These are phyloP conservation scores for Pseudophaeomoniella oleicola DNA, from an alignment of 2,329 filamentous ascomycete genomes.

Conservation along the genomic window DNA sequence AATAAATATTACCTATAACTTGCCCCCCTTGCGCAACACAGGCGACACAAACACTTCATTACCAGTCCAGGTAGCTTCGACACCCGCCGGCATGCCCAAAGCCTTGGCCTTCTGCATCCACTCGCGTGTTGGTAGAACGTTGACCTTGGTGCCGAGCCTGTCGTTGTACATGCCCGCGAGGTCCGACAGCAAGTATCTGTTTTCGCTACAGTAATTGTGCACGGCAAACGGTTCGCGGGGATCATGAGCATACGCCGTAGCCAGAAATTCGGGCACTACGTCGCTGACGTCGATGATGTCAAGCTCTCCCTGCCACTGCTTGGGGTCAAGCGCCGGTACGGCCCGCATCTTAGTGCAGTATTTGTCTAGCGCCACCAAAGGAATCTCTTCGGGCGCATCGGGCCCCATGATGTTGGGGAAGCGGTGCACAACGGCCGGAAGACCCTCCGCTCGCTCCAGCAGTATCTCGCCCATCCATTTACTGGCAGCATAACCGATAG, in stretches of 20 bases:
- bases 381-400: slow-evolving; percentile 5
- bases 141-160: slow-evolving; percentile 6
- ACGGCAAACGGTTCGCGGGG: slow-evolving; percentile 5
- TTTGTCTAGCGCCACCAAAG: slow-evolving; percentile 5
- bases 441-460: slow-evolving; percentile 14
- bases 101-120: slow-evolving; percentile 8
- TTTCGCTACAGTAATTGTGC: slow-evolving; percentile 8
- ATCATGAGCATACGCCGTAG: slow-evolving; percentile 6
- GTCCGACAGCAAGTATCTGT: slow-evolving; percentile 7
- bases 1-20: neutral
- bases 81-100: slow-evolving; percentile 7
- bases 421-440: slow-evolving; percentile 6
- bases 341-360: slow-evolving; percentile 6
- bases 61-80: slow-evolving; percentile 7
- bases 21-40: slow-evolving; percentile 6
- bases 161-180: slow-evolving; percentile 8
- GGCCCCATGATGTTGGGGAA: slow-evolving; percentile 8
- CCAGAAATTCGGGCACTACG: slow-evolving; percentile 7
- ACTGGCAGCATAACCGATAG: slow-evolving; percentile 20
- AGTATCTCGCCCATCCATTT: slow-evolving; percentile 26
- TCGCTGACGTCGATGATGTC: slow-evolving; percentile 7
- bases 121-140: slow-evolving; percentile 7
- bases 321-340: slow-evolving; percentile 7
- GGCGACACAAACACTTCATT: slow-evolving; percentile 9
- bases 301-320: slow-evolving; percentile 6